Conservation (phyloP, 371 early-diverging fungal genomes). For the Lichtheimia hyalospora region DNA sequence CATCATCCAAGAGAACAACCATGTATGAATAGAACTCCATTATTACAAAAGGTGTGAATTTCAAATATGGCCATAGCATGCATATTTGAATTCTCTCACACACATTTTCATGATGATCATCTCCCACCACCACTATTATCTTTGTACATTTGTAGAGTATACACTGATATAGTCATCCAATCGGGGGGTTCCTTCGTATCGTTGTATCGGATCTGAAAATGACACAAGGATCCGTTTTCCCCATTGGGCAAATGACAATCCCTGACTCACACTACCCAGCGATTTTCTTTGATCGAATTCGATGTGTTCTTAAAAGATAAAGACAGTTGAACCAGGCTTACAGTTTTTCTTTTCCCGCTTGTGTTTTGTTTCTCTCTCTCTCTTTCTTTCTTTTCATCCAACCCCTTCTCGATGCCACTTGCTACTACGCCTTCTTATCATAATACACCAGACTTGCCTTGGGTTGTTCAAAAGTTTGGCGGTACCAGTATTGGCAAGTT, state of each 20-base stretch:
- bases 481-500: slow-evolving; percentile 90
- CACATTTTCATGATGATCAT: too few species aligned
- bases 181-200: background rate
- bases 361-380: background rate
- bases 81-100: too few species aligned
- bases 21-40: too few species aligned
- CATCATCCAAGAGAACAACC: too few species aligned
- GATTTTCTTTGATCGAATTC: slow-evolving; percentile 4
- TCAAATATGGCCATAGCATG: too few species aligned
- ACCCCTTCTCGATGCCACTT: slow-evolving; percentile 5
- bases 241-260: slow-evolving; percentile 3
- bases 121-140: too few species aligned
- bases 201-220: background rate
- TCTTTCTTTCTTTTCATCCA: background rate
- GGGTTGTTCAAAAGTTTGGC: slow-evolving; percentile 87
- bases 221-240: background rate
- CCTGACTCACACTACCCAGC: slow-evolving; percentile 2
- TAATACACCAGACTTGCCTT: slow-evolving; percentile 45
- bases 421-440: slow-evolving; percentile 9
- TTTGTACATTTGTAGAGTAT: too few species aligned
- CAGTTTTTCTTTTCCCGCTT: too few species aligned
- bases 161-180: background rate
- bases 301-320: background rate
- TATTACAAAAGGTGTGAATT: too few species aligned
- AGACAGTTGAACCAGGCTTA: too few species aligned